Evolutionary conservation across 1,139 yeast species (phyloP).

Genomic region (Lodderomyces metapsilosis): DNA sequence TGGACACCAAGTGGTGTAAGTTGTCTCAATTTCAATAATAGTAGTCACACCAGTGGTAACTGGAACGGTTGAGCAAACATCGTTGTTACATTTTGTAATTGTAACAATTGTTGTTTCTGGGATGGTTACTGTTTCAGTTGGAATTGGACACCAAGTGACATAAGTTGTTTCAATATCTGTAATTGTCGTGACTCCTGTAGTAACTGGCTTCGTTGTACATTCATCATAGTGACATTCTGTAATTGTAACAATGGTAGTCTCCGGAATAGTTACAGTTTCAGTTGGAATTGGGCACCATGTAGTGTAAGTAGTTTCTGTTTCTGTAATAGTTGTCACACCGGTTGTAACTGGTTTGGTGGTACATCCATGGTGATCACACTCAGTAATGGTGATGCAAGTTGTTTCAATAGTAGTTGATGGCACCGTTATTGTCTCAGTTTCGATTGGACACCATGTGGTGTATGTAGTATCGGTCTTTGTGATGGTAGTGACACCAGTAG

Average conservation of each 20-base stretch:
- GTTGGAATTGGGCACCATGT: constrained; percentile 30
- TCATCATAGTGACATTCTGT: not conserved
- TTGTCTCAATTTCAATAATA: constrained; percentile 25
- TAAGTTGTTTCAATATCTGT: constrained; percentile 1
- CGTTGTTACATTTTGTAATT: constrained; percentile 21
- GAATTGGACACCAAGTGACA: constrained; percentile 43
- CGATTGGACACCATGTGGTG: constrained; percentile 48
- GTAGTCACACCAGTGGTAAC: constrained; percentile 29
- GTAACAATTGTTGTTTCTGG: constrained; percentile 31
- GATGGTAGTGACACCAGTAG: constrained; percentile 45
- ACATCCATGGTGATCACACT: constrained; percentile 41
- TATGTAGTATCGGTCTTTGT: constrained; percentile 45
- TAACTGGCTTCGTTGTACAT: constrained; percentile 14
- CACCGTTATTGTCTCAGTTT: not conserved
- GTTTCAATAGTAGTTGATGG: constrained; percentile 32
- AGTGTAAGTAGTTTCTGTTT: constrained; percentile 26
- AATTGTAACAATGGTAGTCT: constrained; percentile 4
- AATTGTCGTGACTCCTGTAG: constrained; percentile 1
- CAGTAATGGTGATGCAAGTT: constrained; percentile 48
- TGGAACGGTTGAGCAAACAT: constrained; percentile 27
- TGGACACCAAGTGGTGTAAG: constrained; percentile 36
- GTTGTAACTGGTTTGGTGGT: not conserved
- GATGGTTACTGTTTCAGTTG: constrained; percentile 29
- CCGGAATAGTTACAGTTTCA: constrained; percentile 27
- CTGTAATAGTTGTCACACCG: constrained; percentile 32